Evolutionary conservation across 352 stramenopile genomes (phyloP).

Genomic region (Globisporangium radiosum): DNA sequence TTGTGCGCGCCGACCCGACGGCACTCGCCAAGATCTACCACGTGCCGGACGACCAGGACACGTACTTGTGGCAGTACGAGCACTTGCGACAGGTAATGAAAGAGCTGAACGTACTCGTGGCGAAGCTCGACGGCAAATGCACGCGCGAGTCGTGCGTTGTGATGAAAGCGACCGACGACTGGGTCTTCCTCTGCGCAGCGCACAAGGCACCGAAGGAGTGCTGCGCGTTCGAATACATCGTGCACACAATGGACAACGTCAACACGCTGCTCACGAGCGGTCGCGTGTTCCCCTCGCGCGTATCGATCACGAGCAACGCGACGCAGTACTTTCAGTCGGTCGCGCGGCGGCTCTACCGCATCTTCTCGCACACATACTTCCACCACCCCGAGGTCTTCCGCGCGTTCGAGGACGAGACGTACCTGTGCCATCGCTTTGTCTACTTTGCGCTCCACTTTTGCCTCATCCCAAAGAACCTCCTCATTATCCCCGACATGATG

Average conservation of each 20-base stretch:
- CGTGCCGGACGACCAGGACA: constrained; percentile 71
- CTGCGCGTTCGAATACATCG: constrained; percentile 82
- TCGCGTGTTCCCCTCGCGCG: constrained; percentile 72
- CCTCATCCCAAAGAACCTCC: constrained; percentile 75
- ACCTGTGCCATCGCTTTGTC: constrained; percentile 81
- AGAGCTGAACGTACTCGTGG: constrained; percentile 74
- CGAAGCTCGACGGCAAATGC: constrained; percentile 51
- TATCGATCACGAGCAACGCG: constrained; percentile 70
- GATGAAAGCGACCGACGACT: constrained; percentile 85
- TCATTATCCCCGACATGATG: constrained; percentile 77
- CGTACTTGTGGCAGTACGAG: constrained; percentile 84
- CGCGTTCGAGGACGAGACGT: constrained; percentile 65
- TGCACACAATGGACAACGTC: constrained; percentile 85
- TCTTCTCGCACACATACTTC: constrained; percentile 85
- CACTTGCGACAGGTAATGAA: constrained; percentile 82
- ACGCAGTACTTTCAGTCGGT: constrained; percentile 87
- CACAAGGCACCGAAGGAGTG: constrained; percentile 79
- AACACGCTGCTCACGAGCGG: constrained; percentile 79
- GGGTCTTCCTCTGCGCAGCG: constrained; percentile 80
- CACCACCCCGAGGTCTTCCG: constrained; percentile 72
- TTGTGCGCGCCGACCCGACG: constrained; percentile 54
- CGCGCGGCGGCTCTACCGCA: constrained; percentile 68
- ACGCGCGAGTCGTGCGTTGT: constrained; percentile 64
- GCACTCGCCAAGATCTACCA: constrained; percentile 60
- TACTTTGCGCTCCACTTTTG: constrained; percentile 75